Conservation (phyloP, 1,284 basidiomycete genomes). For the Ceratobasidium sp. region DNA sequence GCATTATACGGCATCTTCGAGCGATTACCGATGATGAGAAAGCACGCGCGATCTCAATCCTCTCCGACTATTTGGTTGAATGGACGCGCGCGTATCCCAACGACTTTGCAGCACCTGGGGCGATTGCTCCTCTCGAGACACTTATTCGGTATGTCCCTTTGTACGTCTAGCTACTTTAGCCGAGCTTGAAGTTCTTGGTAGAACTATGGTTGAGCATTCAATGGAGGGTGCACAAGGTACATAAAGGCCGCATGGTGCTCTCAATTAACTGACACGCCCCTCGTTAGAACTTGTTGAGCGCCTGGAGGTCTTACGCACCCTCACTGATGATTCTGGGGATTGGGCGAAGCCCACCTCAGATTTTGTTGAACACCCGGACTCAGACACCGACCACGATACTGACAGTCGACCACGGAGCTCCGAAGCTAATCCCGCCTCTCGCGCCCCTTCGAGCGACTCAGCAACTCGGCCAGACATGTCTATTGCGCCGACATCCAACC, state of each 20-base stretch:
- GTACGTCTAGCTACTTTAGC: slow-evolving; percentile 56
- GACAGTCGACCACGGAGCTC: slow-evolving; percentile 27
- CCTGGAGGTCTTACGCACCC: background rate
- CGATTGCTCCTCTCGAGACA: slow-evolving; percentile 73
- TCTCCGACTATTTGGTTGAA: slow-evolving; percentile 72
- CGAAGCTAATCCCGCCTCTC: slow-evolving; percentile 1
- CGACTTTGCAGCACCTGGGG: slow-evolving; percentile 78
- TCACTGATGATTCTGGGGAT: slow-evolving; percentile 22
- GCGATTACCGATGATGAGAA: background rate
- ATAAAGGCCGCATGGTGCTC: slow-evolving; percentile 58
- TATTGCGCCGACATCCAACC: background rate
- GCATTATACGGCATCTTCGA: slow-evolving; percentile 78
- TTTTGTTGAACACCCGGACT: slow-evolving; percentile 31
- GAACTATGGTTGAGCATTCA: slow-evolving; percentile 65
- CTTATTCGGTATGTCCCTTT: slow-evolving; percentile 71
- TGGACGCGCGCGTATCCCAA: slow-evolving; percentile 77
- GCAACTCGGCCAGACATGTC: background rate
- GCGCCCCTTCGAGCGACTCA: background rate
- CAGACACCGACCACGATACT: slow-evolving; percentile 25
- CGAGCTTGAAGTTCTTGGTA: slow-evolving; percentile 64
- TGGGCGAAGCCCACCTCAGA: slow-evolving; percentile 31
- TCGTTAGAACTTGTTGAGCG: slow-evolving; percentile 13
- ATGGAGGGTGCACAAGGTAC: slow-evolving; percentile 69
- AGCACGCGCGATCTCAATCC: slow-evolving; percentile 14
- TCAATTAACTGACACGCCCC: background rate